These are phyloP conservation scores for Heritiera littoralis DNA, from an alignment of 345 rosid species.

Conservation along the genomic window DNA sequence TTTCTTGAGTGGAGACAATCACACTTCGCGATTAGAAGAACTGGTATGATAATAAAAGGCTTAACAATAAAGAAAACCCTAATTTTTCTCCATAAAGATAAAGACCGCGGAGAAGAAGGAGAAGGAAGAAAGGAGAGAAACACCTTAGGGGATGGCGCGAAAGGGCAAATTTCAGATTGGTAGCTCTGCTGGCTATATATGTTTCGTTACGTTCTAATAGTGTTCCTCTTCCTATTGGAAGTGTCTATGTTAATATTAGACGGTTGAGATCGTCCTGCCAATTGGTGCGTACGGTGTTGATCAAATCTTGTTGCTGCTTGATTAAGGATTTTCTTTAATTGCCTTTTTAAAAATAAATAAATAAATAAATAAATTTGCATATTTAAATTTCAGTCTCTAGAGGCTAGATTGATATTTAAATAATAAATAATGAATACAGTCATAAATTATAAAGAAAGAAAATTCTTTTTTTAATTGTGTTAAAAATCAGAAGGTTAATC, in stretches of 20 bases:
- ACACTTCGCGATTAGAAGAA: not conserved
- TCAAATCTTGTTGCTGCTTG: not conserved
- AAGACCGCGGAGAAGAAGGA: not conserved
- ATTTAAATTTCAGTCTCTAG: too few species aligned
- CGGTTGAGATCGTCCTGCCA: not conserved
- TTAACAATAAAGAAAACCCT: not conserved
- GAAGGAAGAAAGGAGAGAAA: not conserved
- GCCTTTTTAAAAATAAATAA: too few species aligned
- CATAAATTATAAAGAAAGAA: too few species aligned
- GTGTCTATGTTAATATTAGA: not conserved
- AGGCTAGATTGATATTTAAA: too few species aligned
- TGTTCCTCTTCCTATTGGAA: not conserved
- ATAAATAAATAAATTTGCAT: too few species aligned
- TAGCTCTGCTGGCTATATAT: too few species aligned
- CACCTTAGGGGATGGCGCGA: not conserved
- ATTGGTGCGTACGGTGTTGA: not conserved
- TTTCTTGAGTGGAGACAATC: not conserved
- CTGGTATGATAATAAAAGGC: not conserved
- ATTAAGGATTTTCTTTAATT: not conserved
- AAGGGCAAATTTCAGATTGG: not conserved
- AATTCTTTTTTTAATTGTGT: too few species aligned
- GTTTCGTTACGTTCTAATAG: not conserved
- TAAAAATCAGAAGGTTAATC: too few species aligned
- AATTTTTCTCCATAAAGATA: not conserved
- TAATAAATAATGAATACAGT: too few species aligned